Evolutionary conservation across 176 grass and related monocot genomes (phyloP).

Genomic region (Carex scoparia): DNA sequence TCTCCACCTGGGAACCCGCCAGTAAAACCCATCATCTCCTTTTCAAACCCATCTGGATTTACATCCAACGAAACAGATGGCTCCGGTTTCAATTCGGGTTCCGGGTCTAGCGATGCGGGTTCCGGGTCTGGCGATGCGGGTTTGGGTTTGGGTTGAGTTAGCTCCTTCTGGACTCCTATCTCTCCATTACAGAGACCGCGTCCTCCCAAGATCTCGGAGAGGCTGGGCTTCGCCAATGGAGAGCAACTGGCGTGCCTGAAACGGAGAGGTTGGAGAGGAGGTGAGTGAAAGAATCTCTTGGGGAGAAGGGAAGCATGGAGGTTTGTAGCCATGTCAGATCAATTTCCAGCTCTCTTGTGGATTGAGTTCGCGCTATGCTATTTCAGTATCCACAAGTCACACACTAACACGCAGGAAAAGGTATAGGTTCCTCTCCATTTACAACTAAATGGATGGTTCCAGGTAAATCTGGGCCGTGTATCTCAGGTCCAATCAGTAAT

Average conservation of each 20-base stretch:
- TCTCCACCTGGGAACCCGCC: slow-evolving; percentile 90
- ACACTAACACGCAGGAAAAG: background rate
- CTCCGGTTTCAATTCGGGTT: background rate
- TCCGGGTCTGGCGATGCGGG: no score
- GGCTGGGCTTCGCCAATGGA: background rate
- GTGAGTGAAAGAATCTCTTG: background rate
- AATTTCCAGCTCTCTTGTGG: background rate
- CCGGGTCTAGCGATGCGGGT: background rate
- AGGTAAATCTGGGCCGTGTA: background rate
- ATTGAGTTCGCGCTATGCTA: background rate
- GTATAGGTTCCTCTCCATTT: background rate
- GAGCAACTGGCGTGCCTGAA: background rate
- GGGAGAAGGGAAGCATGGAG: slow-evolving; percentile 5
- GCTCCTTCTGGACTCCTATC: slow-evolving; percentile 5
- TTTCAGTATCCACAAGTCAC: background rate
- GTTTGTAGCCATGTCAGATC: slow-evolving; percentile 8
- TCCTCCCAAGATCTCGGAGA: slow-evolving; percentile 12
- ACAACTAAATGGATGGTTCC: background rate
- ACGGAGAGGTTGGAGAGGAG: background rate
- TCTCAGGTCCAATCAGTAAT: background rate
- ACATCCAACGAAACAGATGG: background rate
- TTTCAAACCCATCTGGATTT: slow-evolving; percentile 59
- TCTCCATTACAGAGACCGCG: slow-evolving; percentile 20
- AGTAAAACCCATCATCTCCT: slow-evolving; percentile 80
- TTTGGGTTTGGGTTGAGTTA: background rate